A percentile compares a stretch with the other conserved stretches of the same genome.
These are phyloP conservation scores for Fusarium abutilonis DNA, from an alignment of 2,329 filamentous ascomycete genomes.

Conservation along the genomic window DNA sequence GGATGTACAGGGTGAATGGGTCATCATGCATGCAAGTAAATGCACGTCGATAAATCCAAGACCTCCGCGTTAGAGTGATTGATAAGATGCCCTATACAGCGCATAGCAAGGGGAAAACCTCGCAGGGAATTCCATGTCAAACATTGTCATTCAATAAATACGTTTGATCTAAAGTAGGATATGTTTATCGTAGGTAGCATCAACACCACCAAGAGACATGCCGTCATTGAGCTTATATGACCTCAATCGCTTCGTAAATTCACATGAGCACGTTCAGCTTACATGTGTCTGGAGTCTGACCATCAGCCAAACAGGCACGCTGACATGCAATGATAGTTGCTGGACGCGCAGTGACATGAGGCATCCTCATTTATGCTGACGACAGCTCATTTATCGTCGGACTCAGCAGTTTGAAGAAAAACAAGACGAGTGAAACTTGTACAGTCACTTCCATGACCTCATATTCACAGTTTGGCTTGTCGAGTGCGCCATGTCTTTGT, in stretches of 20 bases:
- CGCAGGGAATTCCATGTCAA: conserved; percentile 21
- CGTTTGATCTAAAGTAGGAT: background rate
- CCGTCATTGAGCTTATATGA: background rate
- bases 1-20: conserved; percentile 12
- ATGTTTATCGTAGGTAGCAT: background rate
- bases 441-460: conserved; percentile 14
- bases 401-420: conserved; percentile 16
- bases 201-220: background rate
- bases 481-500: conserved; percentile 25
- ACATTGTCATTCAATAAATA: background rate
- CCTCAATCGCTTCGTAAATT: background rate
- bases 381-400: conserved; percentile 20
- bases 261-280: background rate
- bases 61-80: conserved; percentile 3
- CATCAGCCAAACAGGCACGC: conserved; percentile 11
- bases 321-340: conserved; percentile 16
- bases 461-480: background rate
- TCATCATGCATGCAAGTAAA: conserved; percentile 17
- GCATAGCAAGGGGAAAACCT: conserved; percentile 14
- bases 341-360: conserved; percentile 40
- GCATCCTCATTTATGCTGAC: conserved; percentile 34
- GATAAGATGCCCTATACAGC: background rate
- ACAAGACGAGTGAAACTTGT: too few relatives aligned
- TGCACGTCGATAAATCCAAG: conserved; percentile 22
- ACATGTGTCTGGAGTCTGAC: background rate